These are phyloP conservation scores for Verbascum thapsus DNA, from an alignment of 257 asterid species.

Conservation along the genomic window DNA sequence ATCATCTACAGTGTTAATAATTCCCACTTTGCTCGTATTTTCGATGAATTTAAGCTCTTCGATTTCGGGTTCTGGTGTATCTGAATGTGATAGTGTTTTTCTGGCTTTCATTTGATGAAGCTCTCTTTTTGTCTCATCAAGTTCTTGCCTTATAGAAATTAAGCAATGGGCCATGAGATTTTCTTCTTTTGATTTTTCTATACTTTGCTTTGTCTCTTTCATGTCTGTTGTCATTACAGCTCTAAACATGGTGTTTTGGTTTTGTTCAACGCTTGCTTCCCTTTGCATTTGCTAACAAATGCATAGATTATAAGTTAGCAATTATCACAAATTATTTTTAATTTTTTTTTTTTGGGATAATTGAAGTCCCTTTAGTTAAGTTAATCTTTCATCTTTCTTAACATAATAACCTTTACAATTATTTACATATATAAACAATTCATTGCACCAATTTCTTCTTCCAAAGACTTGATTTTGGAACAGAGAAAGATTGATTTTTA, in stretches of 20 bases:
- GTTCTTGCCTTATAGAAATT: constrained; percentile 54
- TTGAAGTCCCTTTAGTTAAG: no score
- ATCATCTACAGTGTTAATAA: constrained; percentile 23
- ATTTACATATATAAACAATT: no score
- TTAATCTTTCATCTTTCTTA: no score
- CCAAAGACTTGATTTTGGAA: no score
- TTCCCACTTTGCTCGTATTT: constrained; percentile 23
- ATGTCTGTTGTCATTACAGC: constrained; percentile 43
- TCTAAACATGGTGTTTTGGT: constrained; percentile 30
- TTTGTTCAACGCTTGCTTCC: constrained; percentile 29
- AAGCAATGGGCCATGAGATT: constrained; percentile 56
- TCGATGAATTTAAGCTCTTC: constrained; percentile 68
- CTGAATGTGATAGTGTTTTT: constrained; percentile 28
- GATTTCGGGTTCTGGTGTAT: constrained; percentile 38
- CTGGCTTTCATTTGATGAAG: constrained; percentile 50
- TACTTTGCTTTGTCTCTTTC: constrained; percentile 57
- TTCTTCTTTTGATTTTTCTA: constrained; percentile 56
- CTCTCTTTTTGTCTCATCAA: constrained; percentile 69
- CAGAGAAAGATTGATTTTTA: neutral
- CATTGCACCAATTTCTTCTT: no score
- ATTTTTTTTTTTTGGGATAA: no score
- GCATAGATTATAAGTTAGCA: no score
- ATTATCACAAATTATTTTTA: no score
- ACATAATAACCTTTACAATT: no score
- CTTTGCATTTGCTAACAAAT: constrained; percentile 42